These are phyloP conservation scores for Pichia kudriavzevii DNA, from an alignment of 1,139 yeast species.

Conservation along the genomic window DNA sequence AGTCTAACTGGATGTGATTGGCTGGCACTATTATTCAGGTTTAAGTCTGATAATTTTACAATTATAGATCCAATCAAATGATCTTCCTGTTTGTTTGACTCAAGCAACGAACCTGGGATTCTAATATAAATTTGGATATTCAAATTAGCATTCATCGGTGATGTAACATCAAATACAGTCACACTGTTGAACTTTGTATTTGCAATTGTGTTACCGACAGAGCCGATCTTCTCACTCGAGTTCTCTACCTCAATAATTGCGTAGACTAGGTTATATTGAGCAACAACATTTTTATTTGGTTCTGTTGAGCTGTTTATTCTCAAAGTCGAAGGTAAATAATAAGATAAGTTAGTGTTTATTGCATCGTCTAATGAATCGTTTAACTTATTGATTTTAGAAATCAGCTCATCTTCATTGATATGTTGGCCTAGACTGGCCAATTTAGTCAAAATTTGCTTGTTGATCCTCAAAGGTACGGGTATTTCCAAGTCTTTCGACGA, in stretches of 20 bases:
- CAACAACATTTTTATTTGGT: slow-evolving; percentile 45
- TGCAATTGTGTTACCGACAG: slow-evolving; percentile 33
- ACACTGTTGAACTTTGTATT: slow-evolving; percentile 76
- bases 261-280: slow-evolving; percentile 33
- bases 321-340: slow-evolving; percentile 58
- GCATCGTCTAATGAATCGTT: slow-evolving; percentile 27
- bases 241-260: slow-evolving; percentile 73
- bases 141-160: slow-evolving; percentile 36
- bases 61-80: slow-evolving; percentile 27
- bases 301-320: slow-evolving; percentile 33
- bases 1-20: slow-evolving; percentile 30
- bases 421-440: slow-evolving; percentile 35
- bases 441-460: slow-evolving; percentile 44
- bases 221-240: slow-evolving; percentile 35
- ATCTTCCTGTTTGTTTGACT: slow-evolving; percentile 28
- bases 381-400: slow-evolving; percentile 34
- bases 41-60: slow-evolving; percentile 29
- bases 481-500: slow-evolving; percentile 52
- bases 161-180: slow-evolving; percentile 85
- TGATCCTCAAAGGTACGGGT: slow-evolving; percentile 43
- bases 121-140: slow-evolving; percentile 70
- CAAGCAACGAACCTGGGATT: slow-evolving; percentile 58
- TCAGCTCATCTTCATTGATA: slow-evolving; percentile 35
- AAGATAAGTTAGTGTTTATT: slow-evolving; percentile 29
- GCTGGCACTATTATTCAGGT: slow-evolving; percentile 13